These are phyloP conservation scores for Antrodiella citrinella DNA, from an alignment of 768 basidiomycete genomes.

Conservation along the genomic window DNA sequence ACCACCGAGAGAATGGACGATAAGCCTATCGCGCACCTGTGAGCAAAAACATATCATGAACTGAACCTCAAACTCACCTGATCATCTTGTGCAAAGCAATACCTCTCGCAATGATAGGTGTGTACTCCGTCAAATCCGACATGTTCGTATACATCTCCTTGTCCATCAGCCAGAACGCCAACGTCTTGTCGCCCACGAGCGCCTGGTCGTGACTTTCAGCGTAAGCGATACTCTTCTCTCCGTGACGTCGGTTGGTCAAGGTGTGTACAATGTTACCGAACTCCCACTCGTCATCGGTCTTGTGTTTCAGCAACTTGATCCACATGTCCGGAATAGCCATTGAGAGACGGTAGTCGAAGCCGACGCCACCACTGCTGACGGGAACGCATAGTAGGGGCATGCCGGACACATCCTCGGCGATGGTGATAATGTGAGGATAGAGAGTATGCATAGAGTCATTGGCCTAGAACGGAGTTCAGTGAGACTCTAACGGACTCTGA, in stretches of 20 bases:
- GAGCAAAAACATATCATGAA: too few species aligned
- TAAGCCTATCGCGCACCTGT: constrained; percentile 65
- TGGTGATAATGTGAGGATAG: constrained; percentile 77
- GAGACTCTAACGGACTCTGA: too few species aligned
- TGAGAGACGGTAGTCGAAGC: constrained; percentile 95
- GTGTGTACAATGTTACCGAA: constrained; percentile 83
- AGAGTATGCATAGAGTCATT: constrained; percentile 83
- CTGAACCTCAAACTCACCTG: constrained; percentile 65
- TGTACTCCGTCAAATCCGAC: constrained; percentile 80
- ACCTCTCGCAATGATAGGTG: constrained; percentile 81
- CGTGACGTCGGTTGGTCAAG: constrained; percentile 79
- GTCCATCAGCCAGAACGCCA: constrained; percentile 99
- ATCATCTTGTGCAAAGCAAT: constrained; percentile 97
- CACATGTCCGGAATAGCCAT: constrained; percentile 99
- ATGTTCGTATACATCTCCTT: constrained; percentile 99
- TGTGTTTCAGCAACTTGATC: constrained; percentile 98
- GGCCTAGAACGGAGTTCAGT: constrained; percentile 49
- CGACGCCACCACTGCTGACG: constrained; percentile 76
- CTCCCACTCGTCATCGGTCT: constrained; percentile 80
- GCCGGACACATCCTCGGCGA: constrained; percentile 98
- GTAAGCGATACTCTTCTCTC: constrained; percentile 87
- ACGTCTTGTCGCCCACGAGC: constrained; percentile 95
- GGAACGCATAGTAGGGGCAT: constrained; percentile 93
- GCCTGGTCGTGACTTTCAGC: constrained; percentile 99
- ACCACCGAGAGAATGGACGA: constrained; percentile 90